Percentiles rank a stretch among this genome's conserved stretches.
Conservation (phyloP, 2,329 filamentous ascomycete genomes). For the Dothideomycetes sp. region DNA sequence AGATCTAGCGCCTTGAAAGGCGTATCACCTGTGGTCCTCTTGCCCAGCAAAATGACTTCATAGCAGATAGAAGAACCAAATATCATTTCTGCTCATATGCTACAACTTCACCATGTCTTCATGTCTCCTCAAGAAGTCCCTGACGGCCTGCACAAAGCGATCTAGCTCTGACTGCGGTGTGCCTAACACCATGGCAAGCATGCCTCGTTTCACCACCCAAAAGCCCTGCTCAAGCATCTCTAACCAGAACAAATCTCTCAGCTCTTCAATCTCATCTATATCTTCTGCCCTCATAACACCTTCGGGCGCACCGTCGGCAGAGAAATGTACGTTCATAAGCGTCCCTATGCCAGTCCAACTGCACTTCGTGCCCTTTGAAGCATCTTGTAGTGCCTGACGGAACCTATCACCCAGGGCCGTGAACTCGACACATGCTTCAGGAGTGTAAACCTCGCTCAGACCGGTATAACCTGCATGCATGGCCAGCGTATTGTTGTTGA, state of each 20-base stretch:
- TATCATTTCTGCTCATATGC: no score
- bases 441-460: constrained; percentile 29
- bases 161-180: constrained; percentile 27
- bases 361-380: constrained; percentile 27
- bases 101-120: background rate
- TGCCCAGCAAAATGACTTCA: no score
- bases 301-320: constrained; percentile 18
- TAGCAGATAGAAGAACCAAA: no score
- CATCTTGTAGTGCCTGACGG: constrained; percentile 20
- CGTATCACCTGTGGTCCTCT: no score
- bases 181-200: constrained; percentile 28
- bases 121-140: constrained; percentile 1
- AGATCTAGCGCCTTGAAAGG: no score
- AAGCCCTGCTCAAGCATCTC: constrained; percentile 31
- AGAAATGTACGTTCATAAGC: constrained; percentile 30
- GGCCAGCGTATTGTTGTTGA: constrained; percentile 57
- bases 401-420: constrained; percentile 27
- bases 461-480: constrained; percentile 47
- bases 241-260: constrained; percentile 29
- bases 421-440: constrained; percentile 23
- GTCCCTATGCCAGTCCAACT: constrained; percentile 30
- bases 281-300: constrained; percentile 20
- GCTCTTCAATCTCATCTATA: constrained; percentile 20
- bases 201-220: constrained; percentile 29
- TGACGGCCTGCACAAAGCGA: constrained; percentile 21